Evolutionary conservation across 2,329 filamentous ascomycete species (phyloP).

Genomic region (Lecanicillium sp.): DNA sequence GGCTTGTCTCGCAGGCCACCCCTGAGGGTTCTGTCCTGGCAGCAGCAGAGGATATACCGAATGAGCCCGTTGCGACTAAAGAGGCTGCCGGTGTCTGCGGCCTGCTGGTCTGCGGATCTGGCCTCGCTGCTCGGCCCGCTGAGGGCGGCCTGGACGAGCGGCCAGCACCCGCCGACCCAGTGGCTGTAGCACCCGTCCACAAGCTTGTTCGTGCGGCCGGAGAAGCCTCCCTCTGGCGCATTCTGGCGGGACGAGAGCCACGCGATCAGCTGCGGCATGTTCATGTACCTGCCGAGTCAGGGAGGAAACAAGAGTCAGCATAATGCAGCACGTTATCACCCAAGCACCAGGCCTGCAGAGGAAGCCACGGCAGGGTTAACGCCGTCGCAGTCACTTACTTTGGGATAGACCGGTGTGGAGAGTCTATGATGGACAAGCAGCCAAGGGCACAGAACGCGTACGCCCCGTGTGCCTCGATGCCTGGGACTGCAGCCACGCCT

Average conservation of each 20-base stretch:
- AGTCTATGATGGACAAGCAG: conserved; percentile 78
- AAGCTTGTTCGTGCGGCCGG: conserved; percentile 92
- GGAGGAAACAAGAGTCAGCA: conserved; percentile 22
- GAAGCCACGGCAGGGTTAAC: conserved; percentile 2
- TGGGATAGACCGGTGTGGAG: conserved; percentile 67
- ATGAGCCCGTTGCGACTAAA: conserved; percentile 82
- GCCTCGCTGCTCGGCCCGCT: conserved; percentile 40
- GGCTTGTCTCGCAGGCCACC: conserved; percentile 94
- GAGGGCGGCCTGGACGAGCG: conserved; percentile 75
- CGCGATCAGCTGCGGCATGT: conserved; percentile 69
- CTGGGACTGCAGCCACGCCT: conserved; percentile 79
- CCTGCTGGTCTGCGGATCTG: conserved; percentile 24
- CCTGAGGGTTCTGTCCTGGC: conserved; percentile 63
- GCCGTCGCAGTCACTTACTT: conserved; percentile 46
- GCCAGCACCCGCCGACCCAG: conserved; percentile 95
- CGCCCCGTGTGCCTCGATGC: conserved; percentile 88
- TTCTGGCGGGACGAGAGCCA: conserved; percentile 91
- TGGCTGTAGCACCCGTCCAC: conserved; percentile 98
- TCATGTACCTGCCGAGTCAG: conserved; percentile 54
- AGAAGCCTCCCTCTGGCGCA: conserved; percentile 85
- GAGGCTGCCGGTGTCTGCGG: conserved; percentile 39
- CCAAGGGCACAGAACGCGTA: conserved; percentile 94
- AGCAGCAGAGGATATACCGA: conserved; percentile 84
- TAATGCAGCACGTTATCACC: conserved; percentile 2
- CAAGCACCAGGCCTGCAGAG: too few species aligned